phyloP scores from a whole-genome alignment of 805 yeast species.

The Lipomyces spencermartinsiae region DNA sequence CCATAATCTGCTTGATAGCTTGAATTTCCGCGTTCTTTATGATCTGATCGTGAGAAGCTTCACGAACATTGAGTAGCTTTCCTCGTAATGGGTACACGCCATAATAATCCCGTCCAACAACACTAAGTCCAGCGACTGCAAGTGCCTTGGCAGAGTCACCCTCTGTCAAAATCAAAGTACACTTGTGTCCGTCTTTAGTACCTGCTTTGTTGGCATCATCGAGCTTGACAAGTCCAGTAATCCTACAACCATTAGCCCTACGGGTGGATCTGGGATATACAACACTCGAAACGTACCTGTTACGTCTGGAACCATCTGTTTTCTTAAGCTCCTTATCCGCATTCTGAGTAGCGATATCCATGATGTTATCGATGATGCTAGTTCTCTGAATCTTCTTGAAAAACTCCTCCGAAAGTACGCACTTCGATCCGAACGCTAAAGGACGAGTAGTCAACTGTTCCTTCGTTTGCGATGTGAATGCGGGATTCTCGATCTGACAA shows the following conservation, averaged over 20 bases:
- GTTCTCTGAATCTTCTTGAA: constrained; percentile 75
- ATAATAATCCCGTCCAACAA: constrained; percentile 92
- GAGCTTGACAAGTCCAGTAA: constrained; percentile 86
- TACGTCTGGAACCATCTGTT: constrained; percentile 83
- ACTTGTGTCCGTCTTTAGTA: constrained; percentile 86
- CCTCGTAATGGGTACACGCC: constrained; percentile 97
- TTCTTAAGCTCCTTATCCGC: constrained; percentile 87
- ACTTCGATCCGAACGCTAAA: constrained; percentile 86
- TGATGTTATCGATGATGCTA: constrained; percentile 69
- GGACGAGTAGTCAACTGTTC: constrained; percentile 92
- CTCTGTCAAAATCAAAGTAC: constrained; percentile 92
- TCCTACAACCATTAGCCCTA: constrained; percentile 52
- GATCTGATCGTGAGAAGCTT: constrained; percentile 95
- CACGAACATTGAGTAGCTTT: constrained; percentile 92
- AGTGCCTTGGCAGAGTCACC: constrained; percentile 94
- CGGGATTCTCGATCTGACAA: constrained; percentile 93
- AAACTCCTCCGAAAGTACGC: constrained; percentile 77
- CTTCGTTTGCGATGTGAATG: constrained; percentile 96
- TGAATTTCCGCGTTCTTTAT: constrained; percentile 92
- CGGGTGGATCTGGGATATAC: not conserved
- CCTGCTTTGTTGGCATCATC: constrained; percentile 98
- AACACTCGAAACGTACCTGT: constrained; percentile 32
- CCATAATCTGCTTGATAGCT: constrained; percentile 93
- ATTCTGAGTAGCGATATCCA: constrained; percentile 84
- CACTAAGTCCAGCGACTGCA: constrained; percentile 92